Base-by-base conservation (phyloP, 1,139 yeast genomes). In the Suhomyces terraborum region DNA sequence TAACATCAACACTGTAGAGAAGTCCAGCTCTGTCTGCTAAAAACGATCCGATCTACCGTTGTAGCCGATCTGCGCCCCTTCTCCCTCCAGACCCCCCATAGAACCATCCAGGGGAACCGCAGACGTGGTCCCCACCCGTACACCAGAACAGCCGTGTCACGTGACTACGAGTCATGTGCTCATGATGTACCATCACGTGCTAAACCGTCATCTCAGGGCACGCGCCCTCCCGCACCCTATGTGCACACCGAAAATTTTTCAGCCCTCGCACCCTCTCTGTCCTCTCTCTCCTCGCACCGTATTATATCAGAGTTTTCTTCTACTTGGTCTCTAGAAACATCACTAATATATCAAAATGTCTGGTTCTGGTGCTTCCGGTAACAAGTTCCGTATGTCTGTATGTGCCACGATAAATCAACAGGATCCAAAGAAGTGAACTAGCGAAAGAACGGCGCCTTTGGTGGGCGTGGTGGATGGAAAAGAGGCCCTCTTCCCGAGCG, bases 321-420 rank as follows among this genome's bases (percentile, higher is more conserved):
- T 27, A 22, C 9, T 6, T 24, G 27, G 14, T 38, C 41, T 37
- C 38, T 36, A 41, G 45, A 37, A 41, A 37, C 45, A 41, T 41
- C 45, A 37, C 35, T 38, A 37, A 32, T 37, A 53, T 48, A 54
- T 48, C 56, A 66, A 53, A 69, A 83, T 83, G 88, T 82, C 88
- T 70, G 84, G 85, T 70, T 80, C 84, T 73, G 95, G 95, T 82
- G 94, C 96, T 82, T 88, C 96, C 79, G 98, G 98, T 82, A 93
- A 91, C 86, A 93, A 93, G 82, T 93, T 86, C 88, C 89, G 96
- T 82, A 88, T 91, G 91, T 88, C 97, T 77, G 46, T 42, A 95
- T 87, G 86, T 76, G 95, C 84, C 42, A 32, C 31, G 26, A 20
- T 25, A 27, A 24, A n/a, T n/a, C 8, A 24, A 9, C 12, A 13